A percentile compares a stretch with the other conserved stretches of the same genome.
Conservation (phyloP, 495 filamentous ascomycete species). For the Trichoderma parareesei region DNA sequence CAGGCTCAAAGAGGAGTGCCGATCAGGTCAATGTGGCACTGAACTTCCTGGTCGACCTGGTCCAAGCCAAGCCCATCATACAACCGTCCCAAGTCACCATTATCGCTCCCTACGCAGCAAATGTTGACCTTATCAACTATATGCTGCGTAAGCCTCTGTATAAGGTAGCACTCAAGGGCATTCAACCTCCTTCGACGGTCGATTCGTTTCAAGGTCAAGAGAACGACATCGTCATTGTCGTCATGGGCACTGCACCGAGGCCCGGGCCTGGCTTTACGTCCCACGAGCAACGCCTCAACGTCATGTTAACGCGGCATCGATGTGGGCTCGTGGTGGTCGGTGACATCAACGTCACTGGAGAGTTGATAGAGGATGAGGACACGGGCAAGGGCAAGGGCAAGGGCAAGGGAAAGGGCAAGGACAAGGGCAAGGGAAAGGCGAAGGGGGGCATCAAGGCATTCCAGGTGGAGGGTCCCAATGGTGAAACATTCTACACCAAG, state of each 20-base stretch:
- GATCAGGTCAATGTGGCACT: slow-evolving; percentile 12
- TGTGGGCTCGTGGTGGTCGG: slow-evolving; percentile 14
- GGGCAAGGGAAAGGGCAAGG: slow-evolving; percentile 11
- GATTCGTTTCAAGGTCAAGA: slow-evolving; percentile 15
- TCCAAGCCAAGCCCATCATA: background rate
- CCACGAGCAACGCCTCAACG: slow-evolving; percentile 12
- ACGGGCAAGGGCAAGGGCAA: background rate
- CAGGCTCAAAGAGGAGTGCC: background rate
- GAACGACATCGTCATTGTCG: slow-evolving; percentile 11
- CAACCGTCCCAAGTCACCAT: slow-evolving; percentile 5
- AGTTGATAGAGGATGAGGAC: background rate
- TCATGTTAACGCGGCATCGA: slow-evolving; percentile 13
- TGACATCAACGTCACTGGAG: slow-evolving; percentile 14
- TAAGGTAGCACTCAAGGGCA: slow-evolving; percentile 3
- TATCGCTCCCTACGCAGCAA: slow-evolving; percentile 14
- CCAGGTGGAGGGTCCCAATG: too few species aligned
- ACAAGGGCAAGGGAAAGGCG: background rate
- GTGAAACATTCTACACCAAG: too few species aligned
- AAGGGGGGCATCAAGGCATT: too few species aligned
- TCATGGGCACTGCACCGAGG: slow-evolving; percentile 12
- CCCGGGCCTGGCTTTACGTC: slow-evolving; percentile 14
- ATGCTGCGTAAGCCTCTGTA: background rate
- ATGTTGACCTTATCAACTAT: slow-evolving; percentile 9
- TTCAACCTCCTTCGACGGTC: background rate
- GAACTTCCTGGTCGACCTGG: slow-evolving; percentile 12